Conservation (phyloP, 495 filamentous ascomycete species). For the Hypoxylon intermedium region DNA sequence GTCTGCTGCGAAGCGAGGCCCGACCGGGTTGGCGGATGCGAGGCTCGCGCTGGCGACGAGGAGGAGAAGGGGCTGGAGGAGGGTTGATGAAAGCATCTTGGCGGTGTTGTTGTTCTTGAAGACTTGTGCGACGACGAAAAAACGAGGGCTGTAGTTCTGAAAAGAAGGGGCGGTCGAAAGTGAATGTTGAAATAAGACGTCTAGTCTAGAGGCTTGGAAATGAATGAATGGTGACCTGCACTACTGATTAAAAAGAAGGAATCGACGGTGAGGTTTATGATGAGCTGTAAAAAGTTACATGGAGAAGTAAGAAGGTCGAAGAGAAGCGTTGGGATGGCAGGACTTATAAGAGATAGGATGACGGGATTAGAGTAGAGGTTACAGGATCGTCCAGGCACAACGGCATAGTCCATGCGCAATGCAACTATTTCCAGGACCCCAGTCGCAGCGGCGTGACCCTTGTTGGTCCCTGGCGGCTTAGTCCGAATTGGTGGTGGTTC, state of each 20-base stretch:
- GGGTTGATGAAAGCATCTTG: constrained; percentile 29
- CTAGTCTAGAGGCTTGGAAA: constrained; percentile 33
- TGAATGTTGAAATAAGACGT: constrained; percentile 28
- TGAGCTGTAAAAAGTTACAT: background rate
- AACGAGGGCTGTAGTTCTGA: background rate
- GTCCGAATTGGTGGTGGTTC: constrained; percentile 8
- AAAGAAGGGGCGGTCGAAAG: background rate
- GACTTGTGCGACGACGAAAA: background rate
- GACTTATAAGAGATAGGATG: constrained; percentile 21
- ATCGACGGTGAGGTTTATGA: constrained; percentile 7
- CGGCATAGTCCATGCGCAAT: constrained; percentile 2
- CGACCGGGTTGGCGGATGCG: constrained; percentile 27
- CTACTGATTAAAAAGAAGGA: constrained; percentile 19
- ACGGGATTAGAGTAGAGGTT: constrained; percentile 5
- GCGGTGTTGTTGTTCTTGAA: constrained; percentile 1
- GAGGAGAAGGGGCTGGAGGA: constrained; percentile 35
- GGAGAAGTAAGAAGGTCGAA: constrained; percentile 8
- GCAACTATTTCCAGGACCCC: constrained; percentile 20
- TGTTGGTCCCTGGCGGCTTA: constrained; percentile 16
- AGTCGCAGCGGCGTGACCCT: constrained; percentile 22
- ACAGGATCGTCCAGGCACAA: constrained; percentile 12
- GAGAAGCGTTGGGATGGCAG: constrained; percentile 4
- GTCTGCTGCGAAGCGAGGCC: constrained; percentile 41
- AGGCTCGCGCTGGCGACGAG: constrained; percentile 27
- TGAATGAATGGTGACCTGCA: constrained; percentile 33